Base-by-base conservation (phyloP, 2,329 filamentous ascomycete species). In the Fusarium hostae region DNA sequence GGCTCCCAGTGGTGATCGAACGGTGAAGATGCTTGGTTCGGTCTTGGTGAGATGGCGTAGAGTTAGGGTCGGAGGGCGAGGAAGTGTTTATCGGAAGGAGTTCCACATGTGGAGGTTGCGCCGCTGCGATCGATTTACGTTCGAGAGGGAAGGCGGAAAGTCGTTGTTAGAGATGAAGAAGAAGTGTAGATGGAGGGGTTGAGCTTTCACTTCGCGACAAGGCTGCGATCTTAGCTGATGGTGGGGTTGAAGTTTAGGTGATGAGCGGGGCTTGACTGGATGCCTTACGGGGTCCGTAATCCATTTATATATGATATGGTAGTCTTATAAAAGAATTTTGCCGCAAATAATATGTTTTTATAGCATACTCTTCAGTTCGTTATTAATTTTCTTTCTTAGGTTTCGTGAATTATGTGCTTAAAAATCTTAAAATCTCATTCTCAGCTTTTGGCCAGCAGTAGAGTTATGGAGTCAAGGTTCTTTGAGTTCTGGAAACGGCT, bases 221-320 rank as follows among this genome's bases (percentile, higher is more conserved):
- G 74, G 74, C 74, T 76, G 59, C 60, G 72, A 76, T 75, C 63
- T 75, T 72, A 72, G 73, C 59, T 63, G 66, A 71, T 73, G 69
- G 72, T 71, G 72, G 72, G 67, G 72, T 72, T 73, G 26, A 60
- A 57, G 48, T 51, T 68, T 56, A 45, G 47, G 41, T 63, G 67
- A 59, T 54, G 59, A 63, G 70, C 52, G 70, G 70, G 66, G 66
- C 67, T 59, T 60, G 35, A 32, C 40, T 50, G 39, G 47, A 60
- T 72, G 63, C 65, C 67, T 70, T 24, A 24, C n/a, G n/a, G 30
- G 28, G 22, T 34, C 47, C 47, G 30, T 34, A 34, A 34, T 34
- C 34, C 30, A 50, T n/a, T 50, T 24, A 18, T 18, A 16, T 12
- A 24, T 20, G 47, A 50, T 50, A 20, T 50, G 30, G 34, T n/a